Conservation (phyloP, 106 monocot genomes). For the Dendrobium nobile region DNA sequence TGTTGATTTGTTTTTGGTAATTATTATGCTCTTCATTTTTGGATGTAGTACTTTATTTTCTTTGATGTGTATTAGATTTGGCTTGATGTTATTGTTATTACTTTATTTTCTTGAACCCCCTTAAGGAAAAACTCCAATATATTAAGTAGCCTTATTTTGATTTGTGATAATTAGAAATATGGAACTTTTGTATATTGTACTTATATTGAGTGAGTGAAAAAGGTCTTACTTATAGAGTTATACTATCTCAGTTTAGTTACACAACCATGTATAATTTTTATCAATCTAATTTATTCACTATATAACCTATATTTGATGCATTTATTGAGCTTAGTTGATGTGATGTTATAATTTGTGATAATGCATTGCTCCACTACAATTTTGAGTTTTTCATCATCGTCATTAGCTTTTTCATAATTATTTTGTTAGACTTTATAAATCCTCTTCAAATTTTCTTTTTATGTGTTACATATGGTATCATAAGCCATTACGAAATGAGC, state of each 20-base stretch:
- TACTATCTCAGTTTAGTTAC: background rate
- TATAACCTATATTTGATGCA: background rate
- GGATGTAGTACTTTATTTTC: background rate
- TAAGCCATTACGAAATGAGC: too few species aligned
- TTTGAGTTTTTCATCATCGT: background rate
- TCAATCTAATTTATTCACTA: background rate
- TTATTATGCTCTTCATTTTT: background rate
- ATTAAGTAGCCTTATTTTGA: background rate
- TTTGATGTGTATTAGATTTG: background rate
- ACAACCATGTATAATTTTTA: background rate
- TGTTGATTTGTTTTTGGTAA: background rate
- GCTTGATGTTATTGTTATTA: too few species aligned
- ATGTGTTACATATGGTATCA: background rate
- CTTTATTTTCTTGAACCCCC: background rate
- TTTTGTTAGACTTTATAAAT: background rate
- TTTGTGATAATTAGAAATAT: background rate
- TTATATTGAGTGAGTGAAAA: background rate
- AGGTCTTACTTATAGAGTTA: background rate
- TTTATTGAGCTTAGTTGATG: background rate
- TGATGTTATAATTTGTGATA: background rate
- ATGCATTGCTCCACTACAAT: background rate
- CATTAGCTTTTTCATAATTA: background rate
- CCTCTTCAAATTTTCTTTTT: background rate
- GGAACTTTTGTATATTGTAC: background rate
- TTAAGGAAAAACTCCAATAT: background rate